Percentiles rank a stretch among this genome's conserved stretches.
phyloP scores from a whole-genome alignment of 306 rosid genomes.

The Senna tora region DNA sequence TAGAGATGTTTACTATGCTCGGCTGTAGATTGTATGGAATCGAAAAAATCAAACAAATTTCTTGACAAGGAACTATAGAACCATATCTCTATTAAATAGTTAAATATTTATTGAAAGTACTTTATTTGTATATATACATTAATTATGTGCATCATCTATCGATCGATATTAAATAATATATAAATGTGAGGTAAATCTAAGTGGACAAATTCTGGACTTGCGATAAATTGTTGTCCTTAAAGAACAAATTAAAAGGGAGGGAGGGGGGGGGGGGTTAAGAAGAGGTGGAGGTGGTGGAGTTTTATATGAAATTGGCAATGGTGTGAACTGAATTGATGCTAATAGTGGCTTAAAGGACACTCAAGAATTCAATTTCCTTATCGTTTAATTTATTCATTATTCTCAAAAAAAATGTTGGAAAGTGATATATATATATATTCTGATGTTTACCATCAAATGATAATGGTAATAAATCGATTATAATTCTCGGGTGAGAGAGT shows the following conservation, averaged over 20 bases:
- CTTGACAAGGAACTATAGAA: too few species aligned
- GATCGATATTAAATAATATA: too few species aligned
- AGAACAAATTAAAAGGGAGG: too few species aligned
- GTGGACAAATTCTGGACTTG: not conserved
- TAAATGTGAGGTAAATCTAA: not conserved
- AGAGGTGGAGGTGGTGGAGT: too few species aligned
- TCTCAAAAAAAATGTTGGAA: slow-evolving; percentile 4
- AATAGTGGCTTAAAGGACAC: slow-evolving; percentile 24
- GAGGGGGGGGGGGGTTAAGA: too few species aligned
- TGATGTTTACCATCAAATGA: not conserved
- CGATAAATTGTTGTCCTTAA: too few species aligned
- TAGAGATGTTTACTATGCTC: not conserved
- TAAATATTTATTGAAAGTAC: too few species aligned
- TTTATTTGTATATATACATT: too few species aligned
- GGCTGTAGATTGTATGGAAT: not conserved
- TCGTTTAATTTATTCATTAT: not conserved
- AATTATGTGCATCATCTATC: too few species aligned
- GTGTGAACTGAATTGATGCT: slow-evolving; percentile 37
- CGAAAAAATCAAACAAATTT: too few species aligned
- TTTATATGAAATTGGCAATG: too few species aligned
- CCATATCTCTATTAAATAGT: too few species aligned
- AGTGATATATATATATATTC: slow-evolving; percentile 26
- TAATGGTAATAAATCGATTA: not conserved
- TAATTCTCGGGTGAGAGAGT: not conserved
- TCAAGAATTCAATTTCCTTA: not conserved